phyloP scores from a whole-genome alignment of 768 basidiomycete genomes.

The Gymnopilus dilepis region DNA sequence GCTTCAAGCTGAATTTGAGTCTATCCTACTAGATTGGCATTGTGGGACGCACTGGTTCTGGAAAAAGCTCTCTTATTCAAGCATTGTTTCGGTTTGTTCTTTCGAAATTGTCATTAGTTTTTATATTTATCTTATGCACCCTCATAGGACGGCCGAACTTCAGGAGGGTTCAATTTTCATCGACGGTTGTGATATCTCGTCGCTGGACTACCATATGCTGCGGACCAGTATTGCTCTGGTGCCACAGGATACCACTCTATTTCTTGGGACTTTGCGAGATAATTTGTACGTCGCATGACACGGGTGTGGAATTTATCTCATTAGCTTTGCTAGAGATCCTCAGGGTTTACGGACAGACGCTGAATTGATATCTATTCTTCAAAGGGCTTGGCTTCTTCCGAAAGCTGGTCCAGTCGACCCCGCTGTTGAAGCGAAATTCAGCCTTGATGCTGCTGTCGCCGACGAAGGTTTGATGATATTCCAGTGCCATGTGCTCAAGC shows the following conservation, averaged over 20 bases:
- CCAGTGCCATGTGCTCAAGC: background rate
- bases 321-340: conserved; percentile 50
- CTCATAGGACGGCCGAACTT: conserved; percentile 62
- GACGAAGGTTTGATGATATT: conserved; percentile 55
- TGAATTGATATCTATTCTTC: conserved; percentile 64
- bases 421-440: conserved; percentile 67
- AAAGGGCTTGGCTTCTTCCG: conserved; percentile 64
- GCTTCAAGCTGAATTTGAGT: background rate
- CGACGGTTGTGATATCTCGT: conserved; percentile 55
- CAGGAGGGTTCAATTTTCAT: conserved; percentile 60
- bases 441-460: conserved; percentile 61
- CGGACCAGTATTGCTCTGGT: conserved; percentile 66
- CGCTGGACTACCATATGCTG: conserved; percentile 57
- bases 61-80: conserved; percentile 63
- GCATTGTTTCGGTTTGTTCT: conserved; percentile 54
- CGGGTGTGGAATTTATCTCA: too few relatives aligned
- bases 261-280: conserved; percentile 49
- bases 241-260: conserved; percentile 65
- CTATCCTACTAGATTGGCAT: conserved; percentile 43
- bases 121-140: conserved; percentile 2
- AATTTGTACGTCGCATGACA: conserved; percentile 36
- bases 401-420: conserved; percentile 50
- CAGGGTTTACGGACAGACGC: conserved; percentile 58
- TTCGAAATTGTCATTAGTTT: background rate
- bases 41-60: conserved; percentile 54